Evolutionary conservation across 257 asterid species (phyloP).

Genomic region (Anisodus acutangulus): DNA sequence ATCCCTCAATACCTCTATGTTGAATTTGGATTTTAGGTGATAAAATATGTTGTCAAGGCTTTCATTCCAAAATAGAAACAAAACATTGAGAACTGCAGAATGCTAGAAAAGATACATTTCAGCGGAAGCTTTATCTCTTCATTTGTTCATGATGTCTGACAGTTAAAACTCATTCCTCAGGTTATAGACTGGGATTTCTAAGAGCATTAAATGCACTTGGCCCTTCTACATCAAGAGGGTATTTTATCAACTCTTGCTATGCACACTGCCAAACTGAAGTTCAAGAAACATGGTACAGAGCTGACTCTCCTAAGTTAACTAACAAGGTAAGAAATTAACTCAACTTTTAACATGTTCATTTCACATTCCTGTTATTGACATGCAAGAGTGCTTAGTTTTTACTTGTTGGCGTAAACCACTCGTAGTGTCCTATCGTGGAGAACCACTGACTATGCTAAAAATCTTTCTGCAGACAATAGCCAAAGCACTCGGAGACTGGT

Average conservation of each 20-base stretch:
- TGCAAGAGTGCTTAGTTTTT: neutral
- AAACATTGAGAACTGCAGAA: neutral
- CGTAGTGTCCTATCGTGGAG: neutral
- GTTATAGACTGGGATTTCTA: constrained; percentile 44
- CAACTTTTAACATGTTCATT: neutral
- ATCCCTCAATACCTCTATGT: neutral
- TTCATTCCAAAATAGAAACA: neutral
- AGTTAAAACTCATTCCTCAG: constrained; percentile 11
- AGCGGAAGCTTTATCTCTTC: neutral
- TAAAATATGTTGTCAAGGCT: neutral
- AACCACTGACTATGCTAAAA: neutral
- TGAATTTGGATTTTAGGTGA: neutral
- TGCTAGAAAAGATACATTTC: neutral
- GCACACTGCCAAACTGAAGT: constrained; percentile 90
- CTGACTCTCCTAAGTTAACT: constrained; percentile 62
- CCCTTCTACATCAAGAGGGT: constrained; percentile 66
- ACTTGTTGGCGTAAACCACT: neutral
- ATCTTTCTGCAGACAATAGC: constrained; percentile 67
- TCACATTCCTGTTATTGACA: neutral
- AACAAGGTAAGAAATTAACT: constrained; percentile 50
- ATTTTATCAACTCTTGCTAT: constrained; percentile 79
- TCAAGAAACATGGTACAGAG: constrained; percentile 69
- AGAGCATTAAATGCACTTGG: constrained; percentile 54
- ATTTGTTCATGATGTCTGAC: neutral
- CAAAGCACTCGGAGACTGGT: constrained; percentile 89